Percentiles rank a stretch among this genome's conserved stretches.
Evolutionary conservation across 192 early-diverging fungal species (phyloP).

Genomic region (Jimgerdemannia lactiflua): DNA sequence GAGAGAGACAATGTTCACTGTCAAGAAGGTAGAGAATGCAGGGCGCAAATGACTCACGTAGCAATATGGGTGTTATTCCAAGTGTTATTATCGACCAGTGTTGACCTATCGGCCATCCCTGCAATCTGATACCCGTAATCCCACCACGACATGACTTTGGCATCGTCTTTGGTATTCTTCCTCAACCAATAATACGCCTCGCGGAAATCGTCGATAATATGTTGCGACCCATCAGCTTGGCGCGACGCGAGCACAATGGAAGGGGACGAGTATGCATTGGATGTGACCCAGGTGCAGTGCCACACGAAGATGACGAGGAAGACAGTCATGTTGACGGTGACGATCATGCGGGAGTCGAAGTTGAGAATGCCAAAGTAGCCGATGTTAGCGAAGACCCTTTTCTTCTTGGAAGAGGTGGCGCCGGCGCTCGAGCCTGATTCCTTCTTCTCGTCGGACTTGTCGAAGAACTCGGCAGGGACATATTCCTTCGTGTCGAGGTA

Average conservation of each 20-base stretch:
- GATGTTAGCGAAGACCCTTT: not conserved
- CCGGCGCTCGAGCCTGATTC: constrained; percentile 1
- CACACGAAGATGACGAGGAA: constrained; percentile 82
- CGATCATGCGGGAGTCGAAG: constrained; percentile 50
- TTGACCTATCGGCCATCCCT: constrained; percentile 96
- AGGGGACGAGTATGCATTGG: constrained; percentile 96
- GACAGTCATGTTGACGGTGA: constrained; percentile 66
- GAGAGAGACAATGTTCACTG: no score
- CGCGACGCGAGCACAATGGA: constrained; percentile 96
- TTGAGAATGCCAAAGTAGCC: constrained; percentile 40
- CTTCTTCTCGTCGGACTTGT: not conserved
- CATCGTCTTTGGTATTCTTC: constrained; percentile 90
- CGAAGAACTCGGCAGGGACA: constrained; percentile 8
- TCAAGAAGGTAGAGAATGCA: no score
- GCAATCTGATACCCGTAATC: constrained; percentile 99
- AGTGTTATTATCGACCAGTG: constrained; percentile 99
- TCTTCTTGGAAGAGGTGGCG: constrained; percentile 20
- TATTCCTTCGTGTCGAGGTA: constrained; percentile 59
- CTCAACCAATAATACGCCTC: constrained; percentile 99
- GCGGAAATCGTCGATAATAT: constrained; percentile 99
- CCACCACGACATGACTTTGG: constrained; percentile 99
- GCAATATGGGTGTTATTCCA: constrained; percentile 99
- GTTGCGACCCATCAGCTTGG: constrained; percentile 82
- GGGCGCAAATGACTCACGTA: constrained; percentile 14
- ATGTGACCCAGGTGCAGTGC: constrained; percentile 99